Evolutionary conservation across 73 alveolate species (phyloP).

Genomic region (Tetrahymena borealis): DNA sequence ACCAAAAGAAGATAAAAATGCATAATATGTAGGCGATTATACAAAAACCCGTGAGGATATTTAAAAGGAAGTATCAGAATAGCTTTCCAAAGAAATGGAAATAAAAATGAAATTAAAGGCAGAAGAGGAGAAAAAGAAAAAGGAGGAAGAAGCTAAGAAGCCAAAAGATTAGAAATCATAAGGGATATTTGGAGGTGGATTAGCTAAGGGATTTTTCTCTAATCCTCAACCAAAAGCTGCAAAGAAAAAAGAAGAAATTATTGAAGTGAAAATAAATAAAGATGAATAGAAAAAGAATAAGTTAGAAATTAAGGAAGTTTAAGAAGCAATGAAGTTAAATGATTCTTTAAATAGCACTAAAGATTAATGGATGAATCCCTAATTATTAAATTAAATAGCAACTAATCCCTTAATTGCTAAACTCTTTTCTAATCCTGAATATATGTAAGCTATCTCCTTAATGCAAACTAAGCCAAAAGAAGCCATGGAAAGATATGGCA

Average conservation of each 20-base stretch:
- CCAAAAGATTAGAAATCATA: neutral
- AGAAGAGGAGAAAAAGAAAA: neutral
- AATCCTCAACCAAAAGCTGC: neutral
- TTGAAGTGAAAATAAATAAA: neutral
- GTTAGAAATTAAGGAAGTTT: neutral
- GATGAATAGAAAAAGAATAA: neutral
- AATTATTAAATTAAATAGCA: neutral
- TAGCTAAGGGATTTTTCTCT: neutral
- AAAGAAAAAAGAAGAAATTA: neutral
- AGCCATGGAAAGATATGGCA: neutral
- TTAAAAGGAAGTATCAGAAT: neutral
- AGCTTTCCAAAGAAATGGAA: neutral
- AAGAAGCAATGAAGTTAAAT: neutral
- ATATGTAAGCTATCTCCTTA: neutral
- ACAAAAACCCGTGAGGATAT: neutral
- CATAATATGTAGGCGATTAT: neutral
- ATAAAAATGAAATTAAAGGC: neutral
- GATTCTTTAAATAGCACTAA: neutral
- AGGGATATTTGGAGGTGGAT: neutral
- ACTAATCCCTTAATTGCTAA: neutral
- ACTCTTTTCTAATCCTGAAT: neutral
- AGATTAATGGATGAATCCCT: neutral
- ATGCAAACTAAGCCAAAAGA: neutral
- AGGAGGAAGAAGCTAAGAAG: neutral
- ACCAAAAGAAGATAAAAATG: neutral